Conservation (phyloP, 1,284 basidiomycete genomes). For the Exsudoporus floridanus region DNA sequence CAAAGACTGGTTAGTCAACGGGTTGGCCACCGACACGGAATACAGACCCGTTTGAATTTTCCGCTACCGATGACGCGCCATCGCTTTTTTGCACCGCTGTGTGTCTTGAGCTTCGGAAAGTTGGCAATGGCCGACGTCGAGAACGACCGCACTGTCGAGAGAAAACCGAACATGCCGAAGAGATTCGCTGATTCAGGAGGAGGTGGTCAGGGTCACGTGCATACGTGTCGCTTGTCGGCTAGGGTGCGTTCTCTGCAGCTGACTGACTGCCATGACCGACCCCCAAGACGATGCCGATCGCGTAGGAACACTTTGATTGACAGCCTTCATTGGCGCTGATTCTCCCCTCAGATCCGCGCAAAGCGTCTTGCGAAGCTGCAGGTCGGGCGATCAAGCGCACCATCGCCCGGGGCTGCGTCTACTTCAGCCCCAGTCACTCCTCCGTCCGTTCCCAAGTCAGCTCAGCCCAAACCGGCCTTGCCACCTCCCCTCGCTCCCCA, state of each 20-base stretch:
- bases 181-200: too few relatives aligned
- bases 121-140: constrained; percentile 45
- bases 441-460: constrained; percentile 29
- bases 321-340: neutral
- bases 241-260: neutral
- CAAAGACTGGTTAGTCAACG: constrained; percentile 1
- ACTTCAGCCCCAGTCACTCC: constrained; percentile 26
- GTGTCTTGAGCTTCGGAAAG: constrained; percentile 72
- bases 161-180: constrained; percentile 20
- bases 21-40: neutral
- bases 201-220: constrained; percentile 23
- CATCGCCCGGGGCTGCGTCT: constrained; percentile 30
- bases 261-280: constrained; percentile 43
- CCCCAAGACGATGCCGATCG: constrained; percentile 77
- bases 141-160: constrained; percentile 36
- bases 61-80: constrained; percentile 70
- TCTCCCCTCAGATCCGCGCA: constrained; percentile 68
- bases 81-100: constrained; percentile 79
- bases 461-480: constrained; percentile 37
- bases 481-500: constrained; percentile 20
- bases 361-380: constrained; percentile 84
- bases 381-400: constrained; percentile 37
- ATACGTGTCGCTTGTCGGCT: neutral
- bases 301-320: constrained; percentile 39
- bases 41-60: constrained; percentile 73